Evolutionary conservation across 148 eudicot species (phyloP).

Genomic region (Spergularia bocconei): DNA sequence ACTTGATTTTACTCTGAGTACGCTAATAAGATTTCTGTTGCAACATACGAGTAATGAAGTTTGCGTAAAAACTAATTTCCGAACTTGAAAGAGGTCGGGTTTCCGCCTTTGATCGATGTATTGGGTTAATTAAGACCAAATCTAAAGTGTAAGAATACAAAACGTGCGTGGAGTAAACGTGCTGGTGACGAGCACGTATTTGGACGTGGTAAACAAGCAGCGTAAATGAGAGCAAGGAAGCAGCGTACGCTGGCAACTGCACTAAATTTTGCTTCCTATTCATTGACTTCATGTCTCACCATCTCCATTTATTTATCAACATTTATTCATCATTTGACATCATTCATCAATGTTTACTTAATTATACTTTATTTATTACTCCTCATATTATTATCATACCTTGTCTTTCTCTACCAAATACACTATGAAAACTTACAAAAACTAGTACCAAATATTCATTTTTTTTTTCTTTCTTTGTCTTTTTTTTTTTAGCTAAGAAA

Average conservation of each 20-base stretch:
- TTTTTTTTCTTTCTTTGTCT: not conserved
- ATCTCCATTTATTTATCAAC: not conserved
- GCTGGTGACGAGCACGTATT: conserved; percentile 18
- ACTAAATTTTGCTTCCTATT: not conserved
- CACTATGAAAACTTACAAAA: not conserved
- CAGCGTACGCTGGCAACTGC: conserved; percentile 28
- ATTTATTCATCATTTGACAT: not conserved
- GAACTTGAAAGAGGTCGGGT: too few relatives aligned
- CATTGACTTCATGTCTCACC: conserved; percentile 27
- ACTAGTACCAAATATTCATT: not conserved
- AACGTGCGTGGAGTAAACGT: not conserved
- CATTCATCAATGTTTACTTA: not conserved
- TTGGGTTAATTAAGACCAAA: too few relatives aligned
- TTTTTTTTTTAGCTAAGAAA: not conserved
- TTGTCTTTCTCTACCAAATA: conserved; percentile 5
- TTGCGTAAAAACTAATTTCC: too few relatives aligned
- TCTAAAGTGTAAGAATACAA: too few relatives aligned
- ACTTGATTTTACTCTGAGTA: too few relatives aligned
- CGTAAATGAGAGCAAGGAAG: not conserved
- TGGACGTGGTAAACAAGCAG: conserved; percentile 3
- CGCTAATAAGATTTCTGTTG: too few relatives aligned
- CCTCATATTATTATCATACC: too few relatives aligned
- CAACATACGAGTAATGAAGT: too few relatives aligned
- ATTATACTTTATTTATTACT: not conserved
- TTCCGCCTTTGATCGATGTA: too few relatives aligned